phyloP scores from a whole-genome alignment of 2,329 filamentous ascomycete genomes.

The Diaporthe australafricana region DNA sequence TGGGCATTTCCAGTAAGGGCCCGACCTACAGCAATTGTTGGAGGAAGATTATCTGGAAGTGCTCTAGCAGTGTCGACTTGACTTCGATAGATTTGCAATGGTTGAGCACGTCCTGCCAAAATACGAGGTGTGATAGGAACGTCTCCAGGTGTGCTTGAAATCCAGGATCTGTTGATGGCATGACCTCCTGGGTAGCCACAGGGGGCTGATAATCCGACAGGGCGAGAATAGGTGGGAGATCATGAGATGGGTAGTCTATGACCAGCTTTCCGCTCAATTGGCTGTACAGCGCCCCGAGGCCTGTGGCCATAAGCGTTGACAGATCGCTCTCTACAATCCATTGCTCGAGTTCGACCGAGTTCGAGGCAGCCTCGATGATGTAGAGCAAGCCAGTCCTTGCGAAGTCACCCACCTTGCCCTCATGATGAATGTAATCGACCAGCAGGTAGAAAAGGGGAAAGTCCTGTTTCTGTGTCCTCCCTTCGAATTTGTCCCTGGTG shows the following conservation, averaged over 20 bases:
- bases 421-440: conserved; percentile 96
- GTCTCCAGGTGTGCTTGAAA: conserved; percentile 91
- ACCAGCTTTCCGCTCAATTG: conserved; percentile 82
- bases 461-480: conserved; percentile 87
- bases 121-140: conserved; percentile 93
- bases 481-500: conserved; percentile 78
- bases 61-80: conserved; percentile 91
- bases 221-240: conserved; percentile 84
- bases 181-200: conserved; percentile 75
- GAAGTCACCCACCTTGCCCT: conserved; percentile 95
- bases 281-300: conserved; percentile 81
- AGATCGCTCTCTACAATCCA: conserved; percentile 98
- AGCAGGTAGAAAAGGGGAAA: conserved; percentile 96
- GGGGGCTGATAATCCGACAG: conserved; percentile 90
- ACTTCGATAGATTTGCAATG: conserved; percentile 94
- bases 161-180: conserved; percentile 78
- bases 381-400: conserved; percentile 93
- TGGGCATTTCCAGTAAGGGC: neutral
- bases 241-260: conserved; percentile 79
- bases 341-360: conserved; percentile 84
- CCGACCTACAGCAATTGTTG: conserved; percentile 85
- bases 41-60: conserved; percentile 96
- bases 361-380: conserved; percentile 92
- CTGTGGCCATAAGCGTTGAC: conserved; percentile 96
- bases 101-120: conserved; percentile 98